Percentiles rank a stretch among this genome's conserved stretches.
These are phyloP conservation scores for Trichoderma sp. DNA, from an alignment of 2,329 filamentous ascomycete genomes.

Conservation along the genomic window DNA sequence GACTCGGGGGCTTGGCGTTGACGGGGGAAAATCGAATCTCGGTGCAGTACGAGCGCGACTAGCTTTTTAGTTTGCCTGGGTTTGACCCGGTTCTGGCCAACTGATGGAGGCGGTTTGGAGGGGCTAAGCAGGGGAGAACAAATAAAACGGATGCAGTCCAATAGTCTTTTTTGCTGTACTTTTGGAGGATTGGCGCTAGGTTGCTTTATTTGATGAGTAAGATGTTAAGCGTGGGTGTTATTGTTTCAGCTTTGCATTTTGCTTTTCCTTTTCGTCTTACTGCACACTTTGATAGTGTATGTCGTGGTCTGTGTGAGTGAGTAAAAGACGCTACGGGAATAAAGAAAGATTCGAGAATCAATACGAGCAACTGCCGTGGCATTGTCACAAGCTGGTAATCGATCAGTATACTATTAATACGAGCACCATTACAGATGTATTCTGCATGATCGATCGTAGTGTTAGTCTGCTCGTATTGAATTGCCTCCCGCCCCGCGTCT, in stretches of 20 bases:
- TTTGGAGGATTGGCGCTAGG: neutral
- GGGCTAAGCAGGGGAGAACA: neutral
- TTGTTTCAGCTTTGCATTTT: neutral
- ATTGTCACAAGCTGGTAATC: neutral
- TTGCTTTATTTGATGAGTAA: neutral
- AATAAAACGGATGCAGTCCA: neutral
- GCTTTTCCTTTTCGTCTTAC: neutral
- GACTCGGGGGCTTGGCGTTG: slow-evolving; percentile 1
- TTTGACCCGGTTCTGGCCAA: neutral
- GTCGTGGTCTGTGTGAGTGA: neutral
- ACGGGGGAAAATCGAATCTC: neutral
- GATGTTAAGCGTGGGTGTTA: neutral
- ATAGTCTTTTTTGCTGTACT: neutral
- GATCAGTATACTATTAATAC: neutral
- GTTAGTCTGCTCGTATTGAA: neutral
- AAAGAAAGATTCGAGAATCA: neutral
- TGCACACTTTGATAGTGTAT: neutral
- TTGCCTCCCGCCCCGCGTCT: neutral
- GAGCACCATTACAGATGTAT: neutral
- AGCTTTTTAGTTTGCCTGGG: neutral
- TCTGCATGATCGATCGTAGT: neutral
- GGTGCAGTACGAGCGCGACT: neutral
- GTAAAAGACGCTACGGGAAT: neutral
- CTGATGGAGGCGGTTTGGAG: neutral
- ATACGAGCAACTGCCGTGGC: neutral